phyloP scores from a whole-genome alignment of 2,329 filamentous ascomycete species.

The Chaetomium sp. region DNA sequence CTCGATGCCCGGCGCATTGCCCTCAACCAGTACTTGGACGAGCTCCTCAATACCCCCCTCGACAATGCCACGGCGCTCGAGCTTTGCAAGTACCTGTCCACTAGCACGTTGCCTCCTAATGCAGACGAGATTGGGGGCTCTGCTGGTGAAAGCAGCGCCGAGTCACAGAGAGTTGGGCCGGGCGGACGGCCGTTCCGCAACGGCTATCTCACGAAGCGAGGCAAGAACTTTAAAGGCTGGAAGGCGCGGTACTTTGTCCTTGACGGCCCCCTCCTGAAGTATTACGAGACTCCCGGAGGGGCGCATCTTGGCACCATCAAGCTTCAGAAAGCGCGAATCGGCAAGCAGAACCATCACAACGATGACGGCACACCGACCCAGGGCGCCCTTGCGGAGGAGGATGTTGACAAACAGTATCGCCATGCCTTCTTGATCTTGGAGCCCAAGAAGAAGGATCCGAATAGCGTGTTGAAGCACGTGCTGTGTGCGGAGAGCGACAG shows the following conservation, averaged over 20 bases:
- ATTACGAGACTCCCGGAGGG: conserved; percentile 89
- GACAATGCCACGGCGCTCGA: conserved; percentile 75
- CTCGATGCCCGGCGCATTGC: conserved; percentile 82
- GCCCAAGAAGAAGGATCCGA: conserved; percentile 93
- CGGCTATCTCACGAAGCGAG: conserved; percentile 92
- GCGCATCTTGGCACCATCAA: conserved; percentile 93
- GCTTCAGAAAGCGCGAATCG: conserved; percentile 86
- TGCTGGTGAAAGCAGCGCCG: conserved; percentile 42
- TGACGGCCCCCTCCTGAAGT: conserved; percentile 69
- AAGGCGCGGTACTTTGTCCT: conserved; percentile 74
- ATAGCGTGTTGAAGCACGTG: conserved; percentile 85
- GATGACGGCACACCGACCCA: conserved; percentile 65
- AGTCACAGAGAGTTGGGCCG: conserved; percentile 52
- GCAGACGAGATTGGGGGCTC: conserved; percentile 55
- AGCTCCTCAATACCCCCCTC: conserved; percentile 78
- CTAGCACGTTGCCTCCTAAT: conserved; percentile 63
- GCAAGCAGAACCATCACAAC: conserved; percentile 76
- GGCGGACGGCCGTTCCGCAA: conserved; percentile 73
- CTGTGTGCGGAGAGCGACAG: conserved; percentile 92
- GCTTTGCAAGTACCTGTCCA: conserved; percentile 85
- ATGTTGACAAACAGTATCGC: conserved; percentile 91
- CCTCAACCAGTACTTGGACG: conserved; percentile 82
- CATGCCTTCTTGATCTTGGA: conserved; percentile 95
- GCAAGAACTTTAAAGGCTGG: conserved; percentile 99
- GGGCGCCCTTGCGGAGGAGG: conserved; percentile 63